Base-by-base conservation (phyloP, 208 protist genomes). In the Crithidia fasciculata region DNA sequence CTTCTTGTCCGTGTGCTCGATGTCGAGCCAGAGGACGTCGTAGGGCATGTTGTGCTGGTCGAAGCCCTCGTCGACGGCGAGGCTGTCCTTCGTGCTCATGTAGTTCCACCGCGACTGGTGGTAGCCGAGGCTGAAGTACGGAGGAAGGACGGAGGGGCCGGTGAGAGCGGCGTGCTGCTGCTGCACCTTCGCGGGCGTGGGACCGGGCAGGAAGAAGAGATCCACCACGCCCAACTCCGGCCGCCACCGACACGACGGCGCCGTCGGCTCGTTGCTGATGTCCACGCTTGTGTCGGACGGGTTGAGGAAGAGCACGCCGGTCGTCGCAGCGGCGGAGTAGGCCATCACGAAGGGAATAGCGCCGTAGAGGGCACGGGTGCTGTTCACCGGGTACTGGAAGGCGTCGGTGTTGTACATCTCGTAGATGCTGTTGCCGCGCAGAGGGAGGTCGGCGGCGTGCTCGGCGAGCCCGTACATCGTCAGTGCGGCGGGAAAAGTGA, bases 61-160 rank as follows among this genome's bases (percentile, higher is more conserved):
- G 77, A 99, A 99, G 18, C 89, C 90, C 41, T 87, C 79, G 80
- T 98, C 90, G 18, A 99, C 92, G 44, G 76, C 40, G 40, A 93
- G 80, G 19, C 96, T 88, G 72, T 99, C 98, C 18, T 89, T 87
- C 55, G 96, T 93, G 82, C 94, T 96, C 55, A 96, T 86, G 81
- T 99, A 99, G 72, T 98, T 98, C 98, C 98, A 99, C 43, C 98
- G 92, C 75, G 95, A 99, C 85, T 99, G 98, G 76, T 99, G 99
- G 74, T 99, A 99, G 5, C 94, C 98, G 0, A 99, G 79, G 12
- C 96, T 84, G 76, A 99, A 99, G 69, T 98, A 85, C 53, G 97
- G 99, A 18, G 98, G 98, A 57, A 99, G 64, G 15, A 92, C 62
- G 2, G 97, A 93, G n/a, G 78, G 64, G 28, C 98, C 98, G 1